A percentile compares a stretch with the other conserved stretches of the same genome.
These are phyloP conservation scores for Grifola frondosa DNA, from an alignment of 1,284 basidiomycete species.

Conservation along the genomic window DNA sequence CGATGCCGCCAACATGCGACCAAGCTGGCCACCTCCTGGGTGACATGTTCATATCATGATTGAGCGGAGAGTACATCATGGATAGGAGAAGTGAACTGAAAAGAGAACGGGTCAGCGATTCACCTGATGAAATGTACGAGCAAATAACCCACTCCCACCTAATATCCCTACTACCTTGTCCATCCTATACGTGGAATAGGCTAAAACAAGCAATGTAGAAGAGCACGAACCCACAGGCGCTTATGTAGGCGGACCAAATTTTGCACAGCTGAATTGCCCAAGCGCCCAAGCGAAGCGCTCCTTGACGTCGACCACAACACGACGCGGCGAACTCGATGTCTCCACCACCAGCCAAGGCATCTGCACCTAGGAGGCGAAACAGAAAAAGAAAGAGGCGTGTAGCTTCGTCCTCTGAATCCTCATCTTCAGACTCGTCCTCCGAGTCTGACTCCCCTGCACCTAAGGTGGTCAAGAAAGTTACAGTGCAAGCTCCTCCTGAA, in stretches of 20 bases:
- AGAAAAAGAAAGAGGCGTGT: conserved; percentile 42
- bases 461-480: conserved; percentile 7
- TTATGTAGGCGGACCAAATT: neutral
- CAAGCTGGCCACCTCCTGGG: conserved; percentile 93
- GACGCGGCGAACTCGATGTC: conserved; percentile 18
- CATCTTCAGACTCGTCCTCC: conserved; percentile 32
- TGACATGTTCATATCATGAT: neutral
- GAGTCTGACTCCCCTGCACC: conserved; percentile 25
- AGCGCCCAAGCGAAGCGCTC: no score
- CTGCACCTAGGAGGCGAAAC: conserved; percentile 31
- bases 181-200: conserved; percentile 35
- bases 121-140: neutral
- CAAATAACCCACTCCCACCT: conserved; percentile 55
- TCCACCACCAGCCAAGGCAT: conserved; percentile 17
- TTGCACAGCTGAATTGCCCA: no score
- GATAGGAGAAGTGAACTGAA: conserved; percentile 9
- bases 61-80: conserved; percentile 5
- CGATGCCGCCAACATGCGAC: conserved; percentile 94
- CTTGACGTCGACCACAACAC: conserved; percentile 6
- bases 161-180: conserved; percentile 60
- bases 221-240: no score
- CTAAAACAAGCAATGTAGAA: no score
- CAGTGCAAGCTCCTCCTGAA: conserved; percentile 10
- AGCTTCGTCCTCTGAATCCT: conserved; percentile 36
- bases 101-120: conserved; percentile 1